Evolutionary conservation across 495 filamentous ascomycete genomes (phyloP), one percentile per base, ranked within the genome.

Genomic region (Xylaria flabelliformis): DNA sequence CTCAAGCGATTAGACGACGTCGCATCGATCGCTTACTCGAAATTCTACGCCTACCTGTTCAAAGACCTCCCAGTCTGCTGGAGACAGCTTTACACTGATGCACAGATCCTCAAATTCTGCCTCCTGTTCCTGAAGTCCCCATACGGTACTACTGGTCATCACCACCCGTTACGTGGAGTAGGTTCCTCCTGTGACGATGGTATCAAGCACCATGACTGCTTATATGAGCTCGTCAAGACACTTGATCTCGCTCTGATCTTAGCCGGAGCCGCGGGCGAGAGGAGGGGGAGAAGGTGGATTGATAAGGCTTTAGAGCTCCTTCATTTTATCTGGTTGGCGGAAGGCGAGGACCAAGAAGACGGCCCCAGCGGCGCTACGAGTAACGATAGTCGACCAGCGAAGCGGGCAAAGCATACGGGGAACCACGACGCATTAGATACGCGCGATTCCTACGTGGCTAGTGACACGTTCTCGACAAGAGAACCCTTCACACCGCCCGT

Each of bases 241-340:
- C 86, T 97, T 0, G 96, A 99, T 73, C 90, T 90, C 78, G 92
- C 93, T 0, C 76, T 96, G 61, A 95, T 97, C 61, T 90, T 97
- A 78, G 87, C 93, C 29, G 96, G 95, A 0, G 92, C 89, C 0
- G 89, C 90, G 4, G 79, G 86, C 3, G 58, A 76, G 36, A 51
- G 41, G 5, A 75, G 85, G 13, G 88, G 92, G n/a, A 87, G 87
- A 70, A 79, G 75, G n/a, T 84, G 89, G 76, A 86, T 95, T 61
- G 86, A 92, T 64, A 69, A 74, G 44, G 77, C 90, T 1, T 75
- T 93, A 17, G 76, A 79, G 0, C 72, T 85, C 21, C 78, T 91
- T 34, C 80, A 84, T 39, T 67, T 74, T 4, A 75, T 81, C 32
- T 78, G 77, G 74, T 56, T n/a, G 50, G 72, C 55, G 19, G 36